Base-by-base conservation (phyloP, 2,329 filamentous ascomycete genomes). In the Thielaviopsis punctulata region DNA sequence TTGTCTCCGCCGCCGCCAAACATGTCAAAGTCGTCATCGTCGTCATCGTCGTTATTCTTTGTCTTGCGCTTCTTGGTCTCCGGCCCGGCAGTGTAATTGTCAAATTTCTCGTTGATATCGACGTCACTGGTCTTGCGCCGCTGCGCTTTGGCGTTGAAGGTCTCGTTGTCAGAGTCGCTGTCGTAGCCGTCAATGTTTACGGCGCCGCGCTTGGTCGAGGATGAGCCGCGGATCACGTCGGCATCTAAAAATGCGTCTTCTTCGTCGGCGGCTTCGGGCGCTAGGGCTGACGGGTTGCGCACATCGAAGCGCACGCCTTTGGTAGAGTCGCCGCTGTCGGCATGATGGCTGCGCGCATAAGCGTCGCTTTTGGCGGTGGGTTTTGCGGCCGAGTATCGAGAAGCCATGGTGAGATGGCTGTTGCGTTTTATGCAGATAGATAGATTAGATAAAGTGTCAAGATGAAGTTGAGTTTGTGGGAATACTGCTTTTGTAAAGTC, bases 151-250 rank as follows among this genome's bases (percentile, higher is more conserved):
- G 76, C 76, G 59, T 92, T 78, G 64, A 95, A 93, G 45, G 85
- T 88, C 62, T 96, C 92, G 58, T 93, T 90, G 50, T 84, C 79
- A 2, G 90, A 94, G 66, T 98, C 92, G 9, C 84, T 92, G 59
- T 96, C 90, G 68, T 96, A 98, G 49, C 92, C 92, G 62, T 96
- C 92, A 41, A 98, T 80, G 62, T 96, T 95, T 52, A 98, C 86
- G 0, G 90, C 92, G 59, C 90, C 90, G 57, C 92, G 86, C 65
- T 95, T 95, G 0, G 87, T 86, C 41, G 80, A 76, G 27, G 78
- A 75, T 18, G 79, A 74, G 1, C 82, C 84, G 15, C 89, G 88
- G 58, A 96, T 95, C 39, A 95, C 89, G 62, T 96, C 92, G 21
- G 89, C 87, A 49, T 94, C 86, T 8, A 98, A 76, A 24, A 90